Evolutionary conservation across 2,329 filamentous ascomycete species (phyloP).

Genomic region (Eurotiales sp.): DNA sequence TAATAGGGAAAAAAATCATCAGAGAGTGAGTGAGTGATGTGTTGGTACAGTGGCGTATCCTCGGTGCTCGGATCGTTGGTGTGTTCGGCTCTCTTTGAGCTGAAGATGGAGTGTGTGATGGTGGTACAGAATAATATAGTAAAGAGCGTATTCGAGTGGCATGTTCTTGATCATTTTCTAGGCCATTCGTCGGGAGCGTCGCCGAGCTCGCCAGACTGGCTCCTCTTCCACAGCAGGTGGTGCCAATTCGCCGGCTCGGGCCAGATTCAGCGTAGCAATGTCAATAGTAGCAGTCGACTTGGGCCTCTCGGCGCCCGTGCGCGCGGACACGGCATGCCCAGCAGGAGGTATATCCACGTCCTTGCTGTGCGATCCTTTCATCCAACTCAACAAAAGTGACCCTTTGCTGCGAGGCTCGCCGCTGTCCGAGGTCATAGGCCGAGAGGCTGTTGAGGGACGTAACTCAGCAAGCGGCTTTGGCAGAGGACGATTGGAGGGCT

Average conservation of each 20-base stretch:
- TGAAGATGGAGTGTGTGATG: not conserved
- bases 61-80: not conserved
- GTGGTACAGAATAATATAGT: not conserved
- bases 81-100: not conserved
- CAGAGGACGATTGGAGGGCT: slow-evolving; percentile 14
- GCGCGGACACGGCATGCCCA: not conserved
- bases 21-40: not conserved
- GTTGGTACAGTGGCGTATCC: slow-evolving; percentile 6
- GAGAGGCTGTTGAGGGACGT: slow-evolving; percentile 18
- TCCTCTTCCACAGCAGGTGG: slow-evolving; percentile 9
- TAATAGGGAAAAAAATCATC: not conserved
- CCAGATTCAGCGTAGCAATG: not conserved
- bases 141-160: not conserved
- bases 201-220: slow-evolving; percentile 14
- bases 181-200: slow-evolving; percentile 16
- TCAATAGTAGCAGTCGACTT: slow-evolving; percentile 11
- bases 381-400: slow-evolving; percentile 39
- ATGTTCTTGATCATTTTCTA: no score
- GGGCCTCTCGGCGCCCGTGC: slow-evolving; percentile 11
- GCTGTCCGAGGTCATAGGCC: slow-evolving; percentile 27
- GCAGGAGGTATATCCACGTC: slow-evolving; percentile 3
- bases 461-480: slow-evolving; percentile 28
- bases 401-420: slow-evolving; percentile 35
- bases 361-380: slow-evolving; percentile 27
- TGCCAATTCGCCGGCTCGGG: not conserved